These are phyloP conservation scores for Arctostaphylos glauca DNA, from an alignment of 148 eudicot genomes.

Conservation along the genomic window DNA sequence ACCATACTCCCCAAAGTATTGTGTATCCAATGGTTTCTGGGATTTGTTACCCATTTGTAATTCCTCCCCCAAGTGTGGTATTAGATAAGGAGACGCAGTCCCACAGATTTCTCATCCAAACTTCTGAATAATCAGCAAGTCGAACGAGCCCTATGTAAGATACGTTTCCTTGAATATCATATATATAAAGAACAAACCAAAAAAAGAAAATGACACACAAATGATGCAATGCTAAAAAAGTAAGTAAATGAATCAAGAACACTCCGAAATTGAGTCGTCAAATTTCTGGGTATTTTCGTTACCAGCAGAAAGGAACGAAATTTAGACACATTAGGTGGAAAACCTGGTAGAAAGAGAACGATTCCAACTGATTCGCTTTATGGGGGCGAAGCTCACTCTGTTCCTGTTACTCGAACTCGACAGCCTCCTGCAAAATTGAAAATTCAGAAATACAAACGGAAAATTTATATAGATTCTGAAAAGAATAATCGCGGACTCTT, in stretches of 20 bases:
- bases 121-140: neutral
- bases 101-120: neutral
- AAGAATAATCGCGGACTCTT: neutral
- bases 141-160: neutral
- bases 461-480: neutral
- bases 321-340: slow-evolving; percentile 3
- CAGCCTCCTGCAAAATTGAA: slow-evolving; percentile 30
- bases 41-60: too few species aligned
- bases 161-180: neutral
- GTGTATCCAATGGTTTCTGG: too few species aligned
- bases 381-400: slow-evolving; percentile 55
- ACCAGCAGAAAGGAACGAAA: neutral
- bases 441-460: neutral
- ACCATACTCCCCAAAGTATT: too few species aligned
- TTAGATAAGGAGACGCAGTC: too few species aligned
- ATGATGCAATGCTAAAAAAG: neutral
- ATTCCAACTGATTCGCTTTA: slow-evolving; percentile 72
- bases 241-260: neutral
- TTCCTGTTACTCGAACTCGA: slow-evolving; percentile 34
- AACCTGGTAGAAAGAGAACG: slow-evolving; percentile 92
- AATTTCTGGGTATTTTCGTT: neutral
- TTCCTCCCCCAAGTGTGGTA: too few species aligned
- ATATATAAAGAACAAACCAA: neutral
- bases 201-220: neutral
- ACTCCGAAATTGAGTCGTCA: neutral